Evolutionary conservation across 495 filamentous ascomycete genomes (phyloP).

Genomic region (Pyrenula aspistea): DNA sequence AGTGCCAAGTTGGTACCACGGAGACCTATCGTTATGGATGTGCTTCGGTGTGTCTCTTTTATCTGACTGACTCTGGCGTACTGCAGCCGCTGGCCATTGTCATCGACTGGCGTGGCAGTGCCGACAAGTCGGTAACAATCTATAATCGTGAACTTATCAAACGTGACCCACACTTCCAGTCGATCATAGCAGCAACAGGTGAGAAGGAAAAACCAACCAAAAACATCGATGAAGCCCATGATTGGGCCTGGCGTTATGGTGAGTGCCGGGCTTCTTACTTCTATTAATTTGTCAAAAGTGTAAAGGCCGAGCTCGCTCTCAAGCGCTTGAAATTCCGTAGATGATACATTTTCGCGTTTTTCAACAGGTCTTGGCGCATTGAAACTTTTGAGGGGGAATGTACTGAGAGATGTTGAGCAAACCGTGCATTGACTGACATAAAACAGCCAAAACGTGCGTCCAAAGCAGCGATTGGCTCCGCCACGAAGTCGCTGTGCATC

Average conservation of each 20-base stretch:
- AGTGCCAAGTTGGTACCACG: constrained; percentile 3
- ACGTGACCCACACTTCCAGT: constrained; percentile 6
- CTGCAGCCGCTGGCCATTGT: constrained; percentile 35
- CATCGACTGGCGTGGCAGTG: constrained; percentile 26
- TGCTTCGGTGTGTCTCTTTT: constrained; percentile 31
- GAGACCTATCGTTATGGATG: constrained; percentile 8
- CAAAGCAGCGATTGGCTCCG: constrained; percentile 36
- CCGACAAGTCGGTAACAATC: constrained; percentile 30
- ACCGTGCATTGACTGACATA: no score
- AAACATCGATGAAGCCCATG: constrained; percentile 19
- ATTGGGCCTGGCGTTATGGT: constrained; percentile 38
- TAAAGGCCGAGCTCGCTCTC: no score
- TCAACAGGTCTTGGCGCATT: no score
- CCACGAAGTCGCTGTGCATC: constrained; percentile 33
- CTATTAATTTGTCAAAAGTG: no score
- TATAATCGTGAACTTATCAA: constrained; percentile 24
- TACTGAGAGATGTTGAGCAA: no score
- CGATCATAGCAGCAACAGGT: neutral
- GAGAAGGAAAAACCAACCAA: neutral
- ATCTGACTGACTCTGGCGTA: constrained; percentile 26
- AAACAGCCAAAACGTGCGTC: constrained; percentile 29
- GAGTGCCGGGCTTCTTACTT: no score
- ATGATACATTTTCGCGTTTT: no score
- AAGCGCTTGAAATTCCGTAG: no score
- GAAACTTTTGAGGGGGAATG: no score